phyloP scores from a whole-genome alignment of 2,329 filamentous ascomycete genomes.

The Diaporthe citri region DNA sequence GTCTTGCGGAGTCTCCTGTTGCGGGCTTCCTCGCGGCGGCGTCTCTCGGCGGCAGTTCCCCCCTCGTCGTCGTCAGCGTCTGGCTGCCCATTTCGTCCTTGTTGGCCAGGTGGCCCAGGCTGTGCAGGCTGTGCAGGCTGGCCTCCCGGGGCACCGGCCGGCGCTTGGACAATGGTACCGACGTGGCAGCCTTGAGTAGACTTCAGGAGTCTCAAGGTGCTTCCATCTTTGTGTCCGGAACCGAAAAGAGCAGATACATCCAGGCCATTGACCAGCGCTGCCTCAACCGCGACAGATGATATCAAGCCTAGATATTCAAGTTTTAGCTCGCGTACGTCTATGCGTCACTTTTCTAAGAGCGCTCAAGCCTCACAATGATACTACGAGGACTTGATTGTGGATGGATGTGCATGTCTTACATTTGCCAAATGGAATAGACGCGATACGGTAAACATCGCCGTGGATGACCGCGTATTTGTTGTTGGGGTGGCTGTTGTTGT shows the following conservation, averaged over 20 bases:
- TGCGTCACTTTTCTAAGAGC: neutral
- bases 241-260: neutral
- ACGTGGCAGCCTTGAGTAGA: neutral
- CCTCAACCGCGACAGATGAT: fast-evolving
- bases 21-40: neutral
- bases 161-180: neutral
- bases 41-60: neutral
- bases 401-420: neutral
- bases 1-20: neutral
- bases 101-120: neutral
- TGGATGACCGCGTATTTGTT: neutral
- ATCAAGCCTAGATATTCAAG: neutral
- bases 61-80: neutral
- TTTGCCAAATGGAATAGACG: neutral
- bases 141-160: neutral
- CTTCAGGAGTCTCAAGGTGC: neutral
- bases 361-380: neutral
- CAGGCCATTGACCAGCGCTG: fast-evolving
- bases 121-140: neutral
- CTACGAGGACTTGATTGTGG: neutral
- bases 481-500: neutral
- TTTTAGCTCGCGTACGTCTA: neutral
- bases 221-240: neutral
- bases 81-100: neutral
- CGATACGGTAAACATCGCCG: neutral